Base-by-base conservation (phyloP, 202 grass and related monocot genomes). In the Bolboschoenoplectus hybrid region DNA sequence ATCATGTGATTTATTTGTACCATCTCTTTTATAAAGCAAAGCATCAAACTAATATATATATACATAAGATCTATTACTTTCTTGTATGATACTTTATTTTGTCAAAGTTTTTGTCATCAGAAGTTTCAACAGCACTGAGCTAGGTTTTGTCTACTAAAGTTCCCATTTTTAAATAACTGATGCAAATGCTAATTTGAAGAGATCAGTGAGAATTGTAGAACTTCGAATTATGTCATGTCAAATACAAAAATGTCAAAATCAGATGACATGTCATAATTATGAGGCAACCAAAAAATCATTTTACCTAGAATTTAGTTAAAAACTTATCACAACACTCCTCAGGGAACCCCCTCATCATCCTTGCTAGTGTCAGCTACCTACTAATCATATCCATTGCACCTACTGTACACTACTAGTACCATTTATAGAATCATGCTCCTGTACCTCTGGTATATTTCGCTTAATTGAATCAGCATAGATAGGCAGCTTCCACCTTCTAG, bases 401-500 rank as follows among this genome's bases (percentile, higher is more conserved):
- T 77, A 56, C 50, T 47, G 73, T 55, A 78, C 50, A 55, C 49
- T 57, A 8, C 13, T 57, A 36, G 50, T 53, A 76, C 49, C 16
- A 76, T 76, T 76, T 19, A 55, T 6, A 56, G 9, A 49, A 78
- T 56, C 5, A 40, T 39, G 20, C 74, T 39, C 2, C 67, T 77
- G 3, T 78, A 92, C 93, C 90, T 96, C 93, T 90, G 88, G 88
- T 86, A 98, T 90, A 77, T 83, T 90, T 87, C 63, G 89, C 82
- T 84, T 91, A 12, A 98, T 63, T 85, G 78, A 92, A 90, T 90
- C 67, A 35, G 89, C 90, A 94, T 90, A 96, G 92, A 70, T 92
- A 17, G 93, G 97, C 64, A 88, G 80, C 89, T 91, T 98, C 97
- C 97, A 98, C 74, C 91, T 85, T 38, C 96, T 85, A 89, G 96